Conservation (phyloP, 306 rosid species). For the Vigna mungo region DNA sequence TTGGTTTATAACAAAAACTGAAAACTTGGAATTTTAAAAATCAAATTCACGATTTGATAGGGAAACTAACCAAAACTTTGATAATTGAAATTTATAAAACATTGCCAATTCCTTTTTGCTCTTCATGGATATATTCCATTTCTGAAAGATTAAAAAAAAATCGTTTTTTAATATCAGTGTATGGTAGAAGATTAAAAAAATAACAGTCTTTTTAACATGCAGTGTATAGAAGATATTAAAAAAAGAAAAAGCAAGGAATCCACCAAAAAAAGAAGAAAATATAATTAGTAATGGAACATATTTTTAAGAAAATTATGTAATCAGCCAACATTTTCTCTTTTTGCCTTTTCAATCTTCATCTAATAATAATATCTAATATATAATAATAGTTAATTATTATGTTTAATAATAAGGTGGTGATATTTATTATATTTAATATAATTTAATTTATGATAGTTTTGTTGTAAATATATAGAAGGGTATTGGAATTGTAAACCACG, state of each 20-base stretch:
- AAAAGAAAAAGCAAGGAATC: not conserved
- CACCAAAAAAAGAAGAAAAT: not conserved
- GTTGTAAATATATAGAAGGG: slow-evolving; percentile 32
- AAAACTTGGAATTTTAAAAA: not conserved
- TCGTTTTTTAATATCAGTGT: not conserved
- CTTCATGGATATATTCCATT: not conserved
- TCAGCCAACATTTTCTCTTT: not conserved
- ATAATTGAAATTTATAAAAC: not conserved
- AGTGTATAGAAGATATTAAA: not conserved
- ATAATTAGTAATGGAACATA: not conserved
- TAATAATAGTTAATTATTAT: too few relatives aligned
- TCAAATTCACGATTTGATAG: not conserved
- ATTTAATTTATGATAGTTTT: not conserved
- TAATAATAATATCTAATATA: not conserved
- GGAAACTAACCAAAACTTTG: not conserved
- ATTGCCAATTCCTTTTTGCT: not conserved
- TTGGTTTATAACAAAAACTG: not conserved
- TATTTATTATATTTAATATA: not conserved
- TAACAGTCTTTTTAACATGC: not conserved
- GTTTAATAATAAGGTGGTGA: not conserved
- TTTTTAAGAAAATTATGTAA: not conserved
- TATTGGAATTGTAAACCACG: slow-evolving; percentile 26
- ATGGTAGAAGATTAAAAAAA: not conserved
- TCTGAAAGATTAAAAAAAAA: not conserved
- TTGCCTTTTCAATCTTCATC: not conserved